Evolutionary conservation across 495 filamentous ascomycete genomes (phyloP), one percentile per base, ranked within the genome.

Genomic region (Haplographium delicatum): DNA sequence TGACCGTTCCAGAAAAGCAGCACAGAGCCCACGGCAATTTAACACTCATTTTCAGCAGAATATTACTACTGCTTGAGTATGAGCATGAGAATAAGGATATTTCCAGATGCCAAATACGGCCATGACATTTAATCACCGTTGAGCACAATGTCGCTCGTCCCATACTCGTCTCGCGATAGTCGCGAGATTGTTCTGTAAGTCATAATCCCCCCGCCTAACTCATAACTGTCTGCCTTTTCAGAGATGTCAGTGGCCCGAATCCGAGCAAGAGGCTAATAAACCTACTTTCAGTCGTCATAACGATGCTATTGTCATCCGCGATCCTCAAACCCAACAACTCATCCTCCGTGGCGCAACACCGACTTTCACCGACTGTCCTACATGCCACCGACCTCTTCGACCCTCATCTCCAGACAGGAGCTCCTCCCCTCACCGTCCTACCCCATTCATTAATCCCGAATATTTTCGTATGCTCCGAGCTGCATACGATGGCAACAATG

Each of bases 391-490:
- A 37, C 84, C 90, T 25, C 76, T 90, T 44, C 80, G 76, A 19
- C 73, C 68, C 11, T 59, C 72, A 1, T 72, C 69, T 67, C 54
- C 72, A 82, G 24, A 68, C 72, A 43, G 68, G 69, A 45, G 72
- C 63, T 46, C 69, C 25, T 58, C 63, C 7, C 65, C 68, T 19
- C 69, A 81, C 33, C 44, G 26, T 19, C 8, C 37, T 8, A 45
- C 44, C 3, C 45, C 53, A 22, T 96, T 91, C 64, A 81, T 96
- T 52, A 84, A 85, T 57, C 89, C 88, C 11, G 81, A 89, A 23
- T 98, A 98, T 68, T 98, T 97, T 67, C 87, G 85, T 61, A 88
- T 96, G 83, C 83, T 98, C 22, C 82, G 85, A 47, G 63, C 57
- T 42, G 54, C 50, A 28, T 48, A 62, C 30, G 57, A 58, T 37